Percentiles rank a stretch among this genome's conserved stretches.
Evolutionary conservation across 257 asterid species (phyloP).

Genomic region (Anisodus acutangulus): DNA sequence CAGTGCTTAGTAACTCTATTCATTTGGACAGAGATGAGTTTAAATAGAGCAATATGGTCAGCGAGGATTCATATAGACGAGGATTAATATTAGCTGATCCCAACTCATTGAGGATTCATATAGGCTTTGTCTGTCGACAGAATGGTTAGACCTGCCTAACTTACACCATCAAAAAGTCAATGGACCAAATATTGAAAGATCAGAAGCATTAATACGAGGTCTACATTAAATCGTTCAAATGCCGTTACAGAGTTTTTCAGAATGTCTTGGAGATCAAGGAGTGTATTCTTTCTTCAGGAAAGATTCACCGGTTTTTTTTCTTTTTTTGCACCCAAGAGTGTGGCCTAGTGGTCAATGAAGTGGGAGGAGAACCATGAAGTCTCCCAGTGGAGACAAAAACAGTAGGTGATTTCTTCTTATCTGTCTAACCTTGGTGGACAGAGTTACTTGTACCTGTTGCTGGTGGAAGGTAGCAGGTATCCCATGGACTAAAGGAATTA

Average conservation of each 20-base stretch:
- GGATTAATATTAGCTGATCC: neutral
- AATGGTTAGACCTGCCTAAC: neutral
- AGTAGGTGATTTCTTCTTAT: too few species aligned
- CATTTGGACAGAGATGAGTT: conserved; percentile 1
- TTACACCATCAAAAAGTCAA: neutral
- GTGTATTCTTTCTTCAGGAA: neutral
- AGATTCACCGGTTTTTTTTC: neutral
- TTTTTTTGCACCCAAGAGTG: too few species aligned
- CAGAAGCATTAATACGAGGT: neutral
- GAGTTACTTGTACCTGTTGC: too few species aligned
- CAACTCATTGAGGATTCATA: too few species aligned
- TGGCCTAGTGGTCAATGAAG: too few species aligned
- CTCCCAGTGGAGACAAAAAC: too few species aligned
- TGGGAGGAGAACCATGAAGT: too few species aligned
- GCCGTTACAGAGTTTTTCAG: neutral
- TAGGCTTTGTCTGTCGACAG: too few species aligned
- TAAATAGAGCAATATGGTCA: neutral
- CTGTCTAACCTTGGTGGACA: too few species aligned
- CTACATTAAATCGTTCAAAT: neutral
- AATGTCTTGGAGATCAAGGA: conserved; percentile 9
- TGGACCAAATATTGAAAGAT: neutral
- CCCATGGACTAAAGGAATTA: too few species aligned
- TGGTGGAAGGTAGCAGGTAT: too few species aligned
- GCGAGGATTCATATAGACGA: neutral
- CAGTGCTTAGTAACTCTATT: neutral